Evolutionary conservation across 1,284 basidiomycete species (phyloP).

Genomic region (Cystobasidium sp.): DNA sequence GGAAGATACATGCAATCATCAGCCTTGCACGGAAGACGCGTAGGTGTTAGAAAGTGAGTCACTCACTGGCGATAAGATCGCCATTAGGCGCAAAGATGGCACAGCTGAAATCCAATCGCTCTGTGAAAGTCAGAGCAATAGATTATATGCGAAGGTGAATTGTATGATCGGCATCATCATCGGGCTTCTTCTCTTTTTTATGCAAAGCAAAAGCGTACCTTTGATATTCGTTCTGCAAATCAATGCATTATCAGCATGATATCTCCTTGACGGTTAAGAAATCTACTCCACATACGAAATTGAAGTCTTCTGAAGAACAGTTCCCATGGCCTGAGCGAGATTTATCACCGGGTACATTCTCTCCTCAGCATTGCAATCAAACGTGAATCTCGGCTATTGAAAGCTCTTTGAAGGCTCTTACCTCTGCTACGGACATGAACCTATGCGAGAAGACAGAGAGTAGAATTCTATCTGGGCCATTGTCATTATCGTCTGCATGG

Average conservation of each 20-base stretch:
- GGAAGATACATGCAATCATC: not conserved
- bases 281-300: slow-evolving; percentile 63
- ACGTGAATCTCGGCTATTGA: not conserved
- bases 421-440: slow-evolving; percentile 89
- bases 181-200: no score
- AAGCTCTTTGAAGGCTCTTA: slow-evolving; percentile 58
- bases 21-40: not conserved
- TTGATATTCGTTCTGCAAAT: slow-evolving; percentile 46
- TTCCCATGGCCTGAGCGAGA: slow-evolving; percentile 83
- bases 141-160: not conserved
- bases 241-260: not conserved
- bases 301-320: slow-evolving; percentile 83
- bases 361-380: not conserved
- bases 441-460: slow-evolving; percentile 88
- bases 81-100: slow-evolving; percentile 89
- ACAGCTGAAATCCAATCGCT: slow-evolving; percentile 61
- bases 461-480: slow-evolving; percentile 72
- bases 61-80: slow-evolving; percentile 87
- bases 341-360: not conserved
- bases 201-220: slow-evolving; percentile 17
- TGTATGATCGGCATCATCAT: not conserved
- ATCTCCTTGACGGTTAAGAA: not conserved
- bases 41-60: slow-evolving; percentile 54
- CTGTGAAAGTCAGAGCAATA: slow-evolving; percentile 47
- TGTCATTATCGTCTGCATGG: not conserved